Evolutionary conservation across 225 moss, liverwort and hornwort species (phyloP).

Genomic region (Sphagnum contortum): DNA sequence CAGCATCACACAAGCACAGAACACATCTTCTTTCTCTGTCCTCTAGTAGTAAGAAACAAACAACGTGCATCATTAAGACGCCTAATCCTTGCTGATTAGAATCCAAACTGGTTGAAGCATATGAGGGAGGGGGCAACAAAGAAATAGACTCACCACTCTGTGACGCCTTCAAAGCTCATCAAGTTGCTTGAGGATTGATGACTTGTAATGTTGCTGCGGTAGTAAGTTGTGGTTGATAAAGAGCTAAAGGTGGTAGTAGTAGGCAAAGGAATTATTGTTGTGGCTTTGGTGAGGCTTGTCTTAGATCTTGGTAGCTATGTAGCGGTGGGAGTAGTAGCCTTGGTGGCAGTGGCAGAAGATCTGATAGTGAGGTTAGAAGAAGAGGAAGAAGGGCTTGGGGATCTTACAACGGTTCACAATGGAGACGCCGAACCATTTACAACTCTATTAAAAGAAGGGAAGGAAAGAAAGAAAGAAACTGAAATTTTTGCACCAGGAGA

Average conservation of each 20-base stretch:
- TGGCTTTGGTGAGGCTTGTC: not conserved
- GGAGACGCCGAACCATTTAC: conserved; percentile 4
- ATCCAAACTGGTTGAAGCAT: too few species aligned
- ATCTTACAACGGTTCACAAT: conserved; percentile 1
- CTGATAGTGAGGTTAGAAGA: too few species aligned
- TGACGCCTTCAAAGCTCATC: conserved; percentile 25
- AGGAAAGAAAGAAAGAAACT: too few species aligned
- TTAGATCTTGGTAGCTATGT: too few species aligned
- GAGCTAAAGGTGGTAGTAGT: not conserved
- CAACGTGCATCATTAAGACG: too few species aligned
- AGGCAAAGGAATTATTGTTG: conserved; percentile 6
- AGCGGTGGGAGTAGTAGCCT: conserved; percentile 7
- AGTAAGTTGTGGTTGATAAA: conserved; percentile 3
- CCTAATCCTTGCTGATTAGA: too few species aligned
- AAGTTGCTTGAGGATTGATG: conserved; percentile 17
- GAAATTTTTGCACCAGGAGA: too few species aligned
- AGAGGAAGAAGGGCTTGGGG: too few species aligned
- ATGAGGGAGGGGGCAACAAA: too few species aligned
- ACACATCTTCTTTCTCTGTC: not conserved
- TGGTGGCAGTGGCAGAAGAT: conserved; percentile 7
- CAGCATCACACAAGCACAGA: not conserved
- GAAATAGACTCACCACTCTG: conserved; percentile 50
- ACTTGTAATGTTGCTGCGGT: conserved; percentile 2
- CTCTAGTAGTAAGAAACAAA: too few species aligned
- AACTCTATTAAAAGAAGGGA: too few species aligned